Base-by-base conservation (phyloP, 2,329 filamentous ascomycete species). In the Albifimbria verrucaria region DNA sequence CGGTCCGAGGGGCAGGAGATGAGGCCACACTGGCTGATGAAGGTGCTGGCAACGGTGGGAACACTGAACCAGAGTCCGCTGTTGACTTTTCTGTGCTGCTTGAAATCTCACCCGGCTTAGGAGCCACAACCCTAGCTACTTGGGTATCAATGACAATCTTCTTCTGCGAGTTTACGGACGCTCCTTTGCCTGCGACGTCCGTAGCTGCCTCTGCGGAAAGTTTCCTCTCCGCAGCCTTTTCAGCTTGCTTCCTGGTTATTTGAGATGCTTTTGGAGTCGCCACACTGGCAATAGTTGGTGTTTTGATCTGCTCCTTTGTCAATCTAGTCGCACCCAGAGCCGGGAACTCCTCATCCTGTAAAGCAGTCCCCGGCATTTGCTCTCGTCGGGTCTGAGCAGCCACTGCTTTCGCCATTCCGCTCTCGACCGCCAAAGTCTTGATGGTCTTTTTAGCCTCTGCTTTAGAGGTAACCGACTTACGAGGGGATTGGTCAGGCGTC, bases 311-410 rank as follows among this genome's bases (percentile, higher is more conserved):
- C 32, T 36, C 73, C 70, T 43, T 67, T 65, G 9, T 64, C 53
- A 4, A 12, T 55, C 75, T 78, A 21, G 74, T 68, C 10, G 78
- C 71, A 55, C 80, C 75, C 6, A 87, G 69, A 3, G 82, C 78
- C 11, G 85, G 85, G 59, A 86, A 87, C 58, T 87, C 83, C 59
- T 86, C 82, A 22, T 85, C 80, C 54, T 83, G 77, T 44, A 85
- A 66, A 25, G 78, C 55, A 39, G 52, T 47, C 45, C 50, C 59
- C 50, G 55, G 60, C 1, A 58, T 28, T 45, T 62, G 59, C 48
- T 57, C 59, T 4, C 56, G 24, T 25, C 59, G 57, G n/a, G 73
- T 72, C 58, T 72, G 70, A 2, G 72, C 62, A 2, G 72, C 70
- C 28, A 75, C 75, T 24, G 77, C 72, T 59, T 76, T 78, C 5